phyloP scores from a whole-genome alignment of 306 rosid genomes.

The Medicago lupulina region DNA sequence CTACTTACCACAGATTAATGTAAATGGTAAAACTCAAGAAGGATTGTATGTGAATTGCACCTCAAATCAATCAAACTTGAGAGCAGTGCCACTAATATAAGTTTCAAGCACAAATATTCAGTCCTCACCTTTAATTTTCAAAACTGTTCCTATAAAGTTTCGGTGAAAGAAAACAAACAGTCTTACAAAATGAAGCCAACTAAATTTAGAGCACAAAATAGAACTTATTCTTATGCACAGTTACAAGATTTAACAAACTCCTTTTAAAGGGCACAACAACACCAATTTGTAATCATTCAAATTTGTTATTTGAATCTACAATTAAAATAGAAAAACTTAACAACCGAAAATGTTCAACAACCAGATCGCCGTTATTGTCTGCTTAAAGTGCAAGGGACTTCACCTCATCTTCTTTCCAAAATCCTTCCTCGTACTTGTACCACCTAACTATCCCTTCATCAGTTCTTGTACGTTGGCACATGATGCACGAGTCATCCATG shows the following conservation, averaged over 20 bases:
- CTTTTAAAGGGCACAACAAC: conserved; percentile 25
- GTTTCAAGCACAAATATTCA: no score
- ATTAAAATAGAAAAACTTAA: conserved; percentile 23
- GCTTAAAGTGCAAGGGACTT: conserved; percentile 60
- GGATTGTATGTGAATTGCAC: no score
- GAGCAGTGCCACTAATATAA: no score
- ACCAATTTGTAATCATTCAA: conserved; percentile 29
- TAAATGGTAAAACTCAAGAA: no score
- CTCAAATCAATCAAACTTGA: no score
- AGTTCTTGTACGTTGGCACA: conserved; percentile 69
- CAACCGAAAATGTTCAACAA: conserved; percentile 34
- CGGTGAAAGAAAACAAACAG: background rate
- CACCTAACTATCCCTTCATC: conserved; percentile 86
- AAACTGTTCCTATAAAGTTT: background rate
- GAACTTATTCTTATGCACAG: conserved; percentile 45
- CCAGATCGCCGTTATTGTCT: conserved; percentile 18
- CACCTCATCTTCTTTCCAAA: conserved; percentile 73
- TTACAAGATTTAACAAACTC: conserved; percentile 38
- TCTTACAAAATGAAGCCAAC: conserved; percentile 29
- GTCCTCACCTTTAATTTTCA: background rate
- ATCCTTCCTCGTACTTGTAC: conserved; percentile 81
- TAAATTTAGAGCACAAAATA: conserved; percentile 13
- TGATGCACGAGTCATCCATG: conserved; percentile 67
- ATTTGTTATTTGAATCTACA: conserved; percentile 44
- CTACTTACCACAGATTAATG: no score